Base-by-base conservation (phyloP, 306 rosid species). In the Rubus parviflorus region DNA sequence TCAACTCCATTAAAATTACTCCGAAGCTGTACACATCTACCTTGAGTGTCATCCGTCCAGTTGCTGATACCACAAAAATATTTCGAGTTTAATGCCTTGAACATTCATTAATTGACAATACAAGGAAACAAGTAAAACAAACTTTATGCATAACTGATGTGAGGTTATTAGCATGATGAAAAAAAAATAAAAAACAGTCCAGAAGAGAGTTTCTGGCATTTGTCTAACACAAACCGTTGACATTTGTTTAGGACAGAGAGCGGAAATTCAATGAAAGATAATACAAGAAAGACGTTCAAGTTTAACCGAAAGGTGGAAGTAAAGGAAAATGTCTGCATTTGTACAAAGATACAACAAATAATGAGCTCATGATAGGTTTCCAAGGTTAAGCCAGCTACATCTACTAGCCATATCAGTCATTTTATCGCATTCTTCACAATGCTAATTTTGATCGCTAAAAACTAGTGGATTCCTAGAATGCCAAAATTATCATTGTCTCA, bases 1-100 rank as follows among this genome's bases (percentile, higher is more conserved):
- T 80, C 64, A 95, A 72, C 84, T 95, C 98, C 98, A 95, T 90
- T 4, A 95, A 84, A 72, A 95, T 89, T 79, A 95, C 98, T n/a
- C 98, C 98, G 5, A 90, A 95, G 84, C 97, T 95, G 74, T 89
- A 92, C 5, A 92, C 90, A 73, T 92, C 97, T 30, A 85, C 97
- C 86, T 95, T 95, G 41, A 89, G 85, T 4, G 97, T 90, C 46
- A 95, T 88, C 63, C 97, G 78, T 73, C 98, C 98, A 0, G 97
- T 95, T 30, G 84, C 98, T 95, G 92, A 20, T 7, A 35, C 56
- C 66, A 81, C 68, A 79, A 46, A 43, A 61, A 69, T 35, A 73
- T 58, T 41, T 5, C 7, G 6, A 69, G 25, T 56, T 79, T 63
- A 80, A 73, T 77, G 70, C 23, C 47, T 51, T n/a, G 1, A 47